These are phyloP conservation scores for Arachnopeziza araneosa DNA, from an alignment of 2,329 filamentous ascomycete species.

Conservation along the genomic window DNA sequence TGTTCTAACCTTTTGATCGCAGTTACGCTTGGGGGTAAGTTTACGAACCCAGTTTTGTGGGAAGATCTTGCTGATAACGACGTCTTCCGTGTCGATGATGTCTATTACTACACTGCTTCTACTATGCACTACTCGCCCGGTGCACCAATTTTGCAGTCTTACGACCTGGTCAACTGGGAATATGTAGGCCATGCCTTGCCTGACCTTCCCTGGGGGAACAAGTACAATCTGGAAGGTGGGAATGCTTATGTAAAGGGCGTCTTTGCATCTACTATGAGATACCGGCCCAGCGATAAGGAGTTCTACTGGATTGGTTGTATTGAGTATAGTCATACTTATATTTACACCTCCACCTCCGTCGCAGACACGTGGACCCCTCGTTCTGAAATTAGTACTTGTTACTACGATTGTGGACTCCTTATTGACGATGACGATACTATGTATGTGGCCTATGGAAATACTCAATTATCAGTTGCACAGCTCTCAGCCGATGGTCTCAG, in stretches of 20 bases:
- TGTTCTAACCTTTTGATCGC: neutral
- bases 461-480: conserved; percentile 44
- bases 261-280: conserved; percentile 50
- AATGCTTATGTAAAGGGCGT: conserved; percentile 48
- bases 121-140: conserved; percentile 51
- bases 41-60: conserved; percentile 47
- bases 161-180: conserved; percentile 50
- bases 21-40: neutral
- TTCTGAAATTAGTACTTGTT: conserved; percentile 40
- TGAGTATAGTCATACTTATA: conserved; percentile 43
- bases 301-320: conserved; percentile 57
- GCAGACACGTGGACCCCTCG: conserved; percentile 39
- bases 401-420: conserved; percentile 53
- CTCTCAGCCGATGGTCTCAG: conserved; percentile 43
- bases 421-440: conserved; percentile 54
- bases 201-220: conserved; percentile 39
- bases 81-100: conserved; percentile 41
- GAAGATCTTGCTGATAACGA: conserved; percentile 51
- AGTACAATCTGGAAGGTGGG: conserved; percentile 42
- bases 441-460: conserved; percentile 51
- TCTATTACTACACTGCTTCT: conserved; percentile 50
- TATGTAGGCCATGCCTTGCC: conserved; percentile 41
- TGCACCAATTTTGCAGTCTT: conserved; percentile 49
- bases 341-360: conserved; percentile 43
- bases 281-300: conserved; percentile 41